Evolutionary conservation across 164 flowering plant species (phyloP).

Genomic region (Magnolia officinalis): DNA sequence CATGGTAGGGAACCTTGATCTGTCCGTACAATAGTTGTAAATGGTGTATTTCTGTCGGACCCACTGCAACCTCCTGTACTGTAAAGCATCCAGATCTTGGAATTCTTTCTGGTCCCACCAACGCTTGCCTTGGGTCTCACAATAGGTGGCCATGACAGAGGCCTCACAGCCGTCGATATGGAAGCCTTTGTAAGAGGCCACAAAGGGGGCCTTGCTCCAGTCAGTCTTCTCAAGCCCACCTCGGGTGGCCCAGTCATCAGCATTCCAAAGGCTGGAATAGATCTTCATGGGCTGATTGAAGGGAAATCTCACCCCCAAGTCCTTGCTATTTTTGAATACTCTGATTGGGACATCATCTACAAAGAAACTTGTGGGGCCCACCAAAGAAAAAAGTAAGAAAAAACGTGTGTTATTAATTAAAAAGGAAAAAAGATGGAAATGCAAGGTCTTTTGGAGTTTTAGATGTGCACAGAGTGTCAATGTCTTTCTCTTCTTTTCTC

Average conservation of each 20-base stretch:
- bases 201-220: slow-evolving; percentile 59
- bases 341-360: slow-evolving; percentile 60
- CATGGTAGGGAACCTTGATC: slow-evolving; percentile 31
- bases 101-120: slow-evolving; percentile 68
- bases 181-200: slow-evolving; percentile 49
- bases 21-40: slow-evolving; percentile 61
- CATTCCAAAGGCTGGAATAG: slow-evolving; percentile 63
- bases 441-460: not conserved
- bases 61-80: slow-evolving; percentile 43
- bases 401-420: no score
- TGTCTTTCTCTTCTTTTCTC: no score
- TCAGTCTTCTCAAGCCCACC: slow-evolving; percentile 66
- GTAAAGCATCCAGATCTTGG: slow-evolving; percentile 43
- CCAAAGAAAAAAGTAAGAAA: not conserved
- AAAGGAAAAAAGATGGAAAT: no score
- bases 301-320: slow-evolving; percentile 48
- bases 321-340: slow-evolving; percentile 59
- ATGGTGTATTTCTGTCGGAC: slow-evolving; percentile 49
- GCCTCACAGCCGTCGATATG: slow-evolving; percentile 58
- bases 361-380: slow-evolving; percentile 35
- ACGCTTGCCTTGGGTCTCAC: slow-evolving; percentile 40
- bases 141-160: slow-evolving; percentile 43
- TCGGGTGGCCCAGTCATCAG: slow-evolving; percentile 68
- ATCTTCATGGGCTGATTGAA: slow-evolving; percentile 65
- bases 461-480: no score